These are phyloP conservation scores for Heterococcus sp. DNA, from an alignment of 108 stramenopile species.

Conservation along the genomic window DNA sequence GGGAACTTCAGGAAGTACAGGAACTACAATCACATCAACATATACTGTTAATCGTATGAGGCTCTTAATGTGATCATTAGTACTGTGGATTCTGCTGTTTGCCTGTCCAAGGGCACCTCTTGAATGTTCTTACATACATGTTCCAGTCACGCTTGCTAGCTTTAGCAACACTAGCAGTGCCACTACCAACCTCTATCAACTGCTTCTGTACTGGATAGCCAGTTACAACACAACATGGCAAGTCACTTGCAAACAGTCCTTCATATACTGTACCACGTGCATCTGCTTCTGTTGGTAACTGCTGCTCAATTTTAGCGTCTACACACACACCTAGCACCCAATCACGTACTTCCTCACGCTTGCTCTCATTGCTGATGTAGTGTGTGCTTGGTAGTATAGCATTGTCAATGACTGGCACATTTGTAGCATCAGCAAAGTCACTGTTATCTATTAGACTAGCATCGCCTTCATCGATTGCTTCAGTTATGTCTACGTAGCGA, in stretches of 20 bases:
- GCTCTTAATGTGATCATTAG: no score
- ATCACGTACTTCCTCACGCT: constrained; percentile 62
- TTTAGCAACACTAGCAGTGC: no score
- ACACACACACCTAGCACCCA: constrained; percentile 65
- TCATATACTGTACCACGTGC: constrained; percentile 45
- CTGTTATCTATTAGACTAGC: constrained; percentile 54
- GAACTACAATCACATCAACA: no score
- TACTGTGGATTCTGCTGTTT: constrained; percentile 48
- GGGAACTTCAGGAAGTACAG: no score
- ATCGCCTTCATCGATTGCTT: constrained; percentile 67
- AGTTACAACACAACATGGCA: constrained; percentile 59
- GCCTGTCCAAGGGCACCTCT: constrained; percentile 50
- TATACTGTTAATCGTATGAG: no score
- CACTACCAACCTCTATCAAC: constrained; percentile 18
- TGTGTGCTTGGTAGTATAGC: constrained; percentile 27
- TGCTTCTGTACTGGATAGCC: constrained; percentile 50
- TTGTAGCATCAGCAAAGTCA: constrained; percentile 59
- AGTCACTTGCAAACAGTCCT: constrained; percentile 43
- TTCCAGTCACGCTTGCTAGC: constrained; percentile 58
- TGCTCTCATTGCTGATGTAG: constrained; percentile 43
- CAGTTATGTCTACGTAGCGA: constrained; percentile 66
- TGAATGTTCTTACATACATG: constrained; percentile 35
- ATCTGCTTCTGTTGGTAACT: constrained; percentile 42
- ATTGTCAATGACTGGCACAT: constrained; percentile 44
- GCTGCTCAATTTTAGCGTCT: constrained; percentile 62